Conservation (phyloP, 2,329 filamentous ascomycete species). For the Aspergillus sclerotialis region DNA sequence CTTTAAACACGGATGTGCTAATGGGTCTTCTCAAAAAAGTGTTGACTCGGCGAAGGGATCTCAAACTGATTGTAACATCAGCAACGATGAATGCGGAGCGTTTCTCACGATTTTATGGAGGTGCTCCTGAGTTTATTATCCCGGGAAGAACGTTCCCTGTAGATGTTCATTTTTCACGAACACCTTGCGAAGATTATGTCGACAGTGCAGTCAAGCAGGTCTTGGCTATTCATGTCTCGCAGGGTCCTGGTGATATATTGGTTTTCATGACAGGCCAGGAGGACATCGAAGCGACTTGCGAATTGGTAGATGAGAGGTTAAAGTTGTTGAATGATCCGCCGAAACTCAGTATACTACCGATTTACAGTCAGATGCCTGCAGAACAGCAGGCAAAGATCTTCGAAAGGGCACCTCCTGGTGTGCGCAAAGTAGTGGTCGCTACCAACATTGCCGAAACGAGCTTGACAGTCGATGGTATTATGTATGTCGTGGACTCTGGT, state of each 20-base stretch:
- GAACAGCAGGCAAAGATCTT: slow-evolving; percentile 98
- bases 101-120: slow-evolving; percentile 93
- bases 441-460: slow-evolving; percentile 98
- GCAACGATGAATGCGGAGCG: slow-evolving; percentile 98
- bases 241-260: slow-evolving; percentile 85
- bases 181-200: slow-evolving; percentile 95
- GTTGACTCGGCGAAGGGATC: slow-evolving; percentile 74
- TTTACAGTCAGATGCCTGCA: slow-evolving; percentile 99
- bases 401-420: slow-evolving; percentile 79
- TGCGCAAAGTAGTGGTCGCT: slow-evolving; percentile 94
- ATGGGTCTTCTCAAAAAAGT: slow-evolving; percentile 99
- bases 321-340: slow-evolving; percentile 89
- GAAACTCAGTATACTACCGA: slow-evolving; percentile 88
- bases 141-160: slow-evolving; percentile 95
- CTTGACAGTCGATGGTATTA: slow-evolving; percentile 96
- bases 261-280: slow-evolving; percentile 99
- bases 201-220: slow-evolving; percentile 96
- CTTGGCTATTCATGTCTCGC: slow-evolving; percentile 90
- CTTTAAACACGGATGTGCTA: slow-evolving; percentile 91
- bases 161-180: slow-evolving; percentile 90
- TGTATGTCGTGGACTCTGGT: slow-evolving; percentile 95
- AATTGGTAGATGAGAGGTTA: slow-evolving; percentile 80
- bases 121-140: slow-evolving; percentile 92
- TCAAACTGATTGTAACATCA: slow-evolving; percentile 96
- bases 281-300: slow-evolving; percentile 95